Evolutionary conservation across 2,329 filamentous ascomycete genomes (phyloP).

Genomic region (Nemania abortiva): DNA sequence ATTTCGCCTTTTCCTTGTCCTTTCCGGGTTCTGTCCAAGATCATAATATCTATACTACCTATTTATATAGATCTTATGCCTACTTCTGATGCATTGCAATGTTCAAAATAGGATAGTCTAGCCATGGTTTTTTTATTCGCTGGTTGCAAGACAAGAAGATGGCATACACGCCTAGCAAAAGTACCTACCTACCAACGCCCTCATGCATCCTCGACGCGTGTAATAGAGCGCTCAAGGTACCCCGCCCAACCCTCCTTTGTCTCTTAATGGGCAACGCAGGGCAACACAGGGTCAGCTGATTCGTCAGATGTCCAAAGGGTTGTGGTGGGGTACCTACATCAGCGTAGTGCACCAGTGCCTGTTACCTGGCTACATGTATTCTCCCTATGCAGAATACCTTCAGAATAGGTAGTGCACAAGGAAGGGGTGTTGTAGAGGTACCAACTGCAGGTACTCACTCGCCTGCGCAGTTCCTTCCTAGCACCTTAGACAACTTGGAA

Average conservation of each 20-base stretch:
- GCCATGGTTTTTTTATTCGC: background rate
- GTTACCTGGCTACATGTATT: constrained; percentile 4
- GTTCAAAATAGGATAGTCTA: background rate
- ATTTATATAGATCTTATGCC: background rate
- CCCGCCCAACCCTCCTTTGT: constrained; percentile 24
- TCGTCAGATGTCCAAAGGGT: constrained; percentile 36
- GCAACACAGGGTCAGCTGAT: constrained; percentile 38
- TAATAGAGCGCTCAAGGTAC: constrained; percentile 15
- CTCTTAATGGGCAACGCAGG: constrained; percentile 29
- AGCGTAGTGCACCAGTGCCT: constrained; percentile 1
- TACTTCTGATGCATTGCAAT: background rate
- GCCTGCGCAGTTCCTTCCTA: background rate
- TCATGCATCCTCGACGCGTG: constrained; percentile 28
- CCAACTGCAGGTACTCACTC: background rate
- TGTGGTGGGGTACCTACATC: constrained; percentile 29
- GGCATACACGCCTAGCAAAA: constrained; percentile 14
- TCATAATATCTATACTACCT: background rate
- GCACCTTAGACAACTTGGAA: constrained; percentile 3
- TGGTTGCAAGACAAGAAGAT: background rate
- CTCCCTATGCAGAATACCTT: background rate
- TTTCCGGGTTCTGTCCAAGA: background rate
- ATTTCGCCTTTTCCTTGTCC: background rate
- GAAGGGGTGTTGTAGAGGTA: background rate
- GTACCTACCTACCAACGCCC: constrained; percentile 12
- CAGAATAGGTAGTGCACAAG: background rate